Base-by-base conservation (phyloP, 225 moss, liverwort and hornwort genomes). In the Polytrichum formosum region DNA sequence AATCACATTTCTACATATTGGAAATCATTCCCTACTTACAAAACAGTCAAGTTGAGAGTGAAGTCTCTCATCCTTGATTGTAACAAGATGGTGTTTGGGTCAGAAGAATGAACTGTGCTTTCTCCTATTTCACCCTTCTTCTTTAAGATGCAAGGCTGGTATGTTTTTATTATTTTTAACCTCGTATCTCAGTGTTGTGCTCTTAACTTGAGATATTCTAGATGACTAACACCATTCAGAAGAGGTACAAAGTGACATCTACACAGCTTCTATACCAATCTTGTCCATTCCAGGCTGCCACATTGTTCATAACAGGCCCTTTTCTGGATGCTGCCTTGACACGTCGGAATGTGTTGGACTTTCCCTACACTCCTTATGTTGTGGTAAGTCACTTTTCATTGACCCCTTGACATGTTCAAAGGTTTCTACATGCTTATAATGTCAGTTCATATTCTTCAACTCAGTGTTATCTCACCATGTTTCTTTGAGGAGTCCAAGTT, bases 291-390 rank as follows among this genome's bases (percentile, higher is more conserved):
- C 89, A 89, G 72, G 85, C 89, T 61, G 87, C 88, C 28, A 94
- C 96, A 7, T 78, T 97, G 62, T 92, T 80, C 69, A 33, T 97
- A 69, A 68, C 89, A 30, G 96, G 96, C 22, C 96, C 96, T 55
- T 97, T 97, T 70, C 92, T 97, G 25, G 96, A 97, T 88, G 96
- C 87, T 35, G 96, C 94, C 18, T 80, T 97, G 81, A 93, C 96
- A 26, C 79, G 86, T 67, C 77, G 87, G 67, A 97, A 94, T 68
- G 96, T 97, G 56, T 94, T 97, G 77, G 83, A 72, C 35, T 97
- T 94, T 64, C 77, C 82, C 2, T 97, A 97, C 77, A 94, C 59
- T 65, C 0, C 78, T 64, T 77, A 83, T 73, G 88, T 97, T 70
- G 5, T 85, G 89, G 95, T 95, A 76, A 91, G 93, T 70, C 62